Percentiles rank a stretch among this genome's conserved stretches.
Conservation (phyloP, 1,284 basidiomycete genomes). For the Tausonia pullulans region DNA sequence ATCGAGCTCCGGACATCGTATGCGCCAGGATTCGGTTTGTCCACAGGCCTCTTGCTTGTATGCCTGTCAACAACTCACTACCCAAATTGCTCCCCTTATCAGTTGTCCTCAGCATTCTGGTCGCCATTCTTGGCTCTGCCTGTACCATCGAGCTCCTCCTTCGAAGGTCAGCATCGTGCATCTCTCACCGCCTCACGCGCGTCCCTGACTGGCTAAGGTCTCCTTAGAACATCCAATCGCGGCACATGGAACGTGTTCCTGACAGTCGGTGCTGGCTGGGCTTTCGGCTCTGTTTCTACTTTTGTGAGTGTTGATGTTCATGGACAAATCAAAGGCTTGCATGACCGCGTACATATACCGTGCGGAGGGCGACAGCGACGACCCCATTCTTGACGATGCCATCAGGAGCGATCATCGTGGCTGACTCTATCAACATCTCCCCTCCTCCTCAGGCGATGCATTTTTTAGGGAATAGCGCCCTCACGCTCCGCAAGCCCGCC, state of each 20-base stretch:
- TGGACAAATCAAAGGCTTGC: neutral
- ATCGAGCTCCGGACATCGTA: too few species aligned
- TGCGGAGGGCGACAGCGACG: neutral
- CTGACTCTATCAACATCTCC: neutral
- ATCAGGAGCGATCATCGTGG: neutral
- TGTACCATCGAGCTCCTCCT: constrained; percentile 1
- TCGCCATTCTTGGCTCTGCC: constrained; percentile 4
- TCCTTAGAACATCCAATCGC: constrained; percentile 33
- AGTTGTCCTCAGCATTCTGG: constrained; percentile 2
- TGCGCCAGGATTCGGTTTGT: too few species aligned
- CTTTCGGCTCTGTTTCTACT: constrained; percentile 37
- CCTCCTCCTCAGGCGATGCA: constrained; percentile 30
- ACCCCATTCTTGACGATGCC: too few species aligned
- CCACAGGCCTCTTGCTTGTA: too few species aligned
- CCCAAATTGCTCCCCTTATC: neutral
- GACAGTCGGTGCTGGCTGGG: constrained; percentile 33
- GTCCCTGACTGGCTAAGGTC: neutral
- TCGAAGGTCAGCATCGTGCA: neutral
- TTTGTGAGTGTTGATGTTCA: constrained; percentile 25
- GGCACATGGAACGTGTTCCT: constrained; percentile 34
- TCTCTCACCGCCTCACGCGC: neutral
- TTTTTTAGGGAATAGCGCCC: constrained; percentile 38
- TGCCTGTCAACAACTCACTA: too few species aligned
- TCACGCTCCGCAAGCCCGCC: constrained; percentile 31
- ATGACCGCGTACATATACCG: neutral